Percentiles rank a stretch among this genome's conserved stretches.
Conservation (phyloP, 495 filamentous ascomycete species). For the Rusavskia elegans region DNA sequence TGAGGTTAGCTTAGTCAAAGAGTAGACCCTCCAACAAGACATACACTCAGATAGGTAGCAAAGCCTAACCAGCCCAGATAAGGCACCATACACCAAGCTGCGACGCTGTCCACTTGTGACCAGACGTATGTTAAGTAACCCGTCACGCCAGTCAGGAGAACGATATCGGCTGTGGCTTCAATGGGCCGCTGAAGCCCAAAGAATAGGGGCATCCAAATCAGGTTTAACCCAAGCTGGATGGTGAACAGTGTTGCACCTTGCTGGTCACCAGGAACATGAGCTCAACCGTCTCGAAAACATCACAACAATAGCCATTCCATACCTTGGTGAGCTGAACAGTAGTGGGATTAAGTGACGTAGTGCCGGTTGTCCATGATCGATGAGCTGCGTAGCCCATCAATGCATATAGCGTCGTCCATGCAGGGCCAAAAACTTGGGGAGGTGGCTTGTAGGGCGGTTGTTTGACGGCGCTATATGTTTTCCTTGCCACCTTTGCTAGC, state of each 20-base stretch:
- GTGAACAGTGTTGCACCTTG: slow-evolving; percentile 65
- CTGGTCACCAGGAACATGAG: slow-evolving; percentile 18
- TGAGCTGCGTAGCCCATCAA: slow-evolving; percentile 82
- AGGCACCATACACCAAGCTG: slow-evolving; percentile 59
- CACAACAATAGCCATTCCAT: background rate
- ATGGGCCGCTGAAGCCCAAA: slow-evolving; percentile 55
- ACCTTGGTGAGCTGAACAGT: slow-evolving; percentile 25
- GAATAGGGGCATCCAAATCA: slow-evolving; percentile 90
- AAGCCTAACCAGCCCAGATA: slow-evolving; percentile 74
- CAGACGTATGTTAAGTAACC: slow-evolving; percentile 58
- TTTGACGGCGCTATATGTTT: slow-evolving; percentile 47
- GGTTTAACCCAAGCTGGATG: slow-evolving; percentile 67
- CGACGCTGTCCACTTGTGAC: slow-evolving; percentile 51
- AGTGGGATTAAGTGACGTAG: slow-evolving; percentile 27
- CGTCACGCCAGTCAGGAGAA: slow-evolving; percentile 51
- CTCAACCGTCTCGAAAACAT: background rate
- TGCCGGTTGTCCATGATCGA: slow-evolving; percentile 46
- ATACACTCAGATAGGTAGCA: slow-evolving; percentile 58
- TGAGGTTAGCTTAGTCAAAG: background rate
- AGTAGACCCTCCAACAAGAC: background rate
- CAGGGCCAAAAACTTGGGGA: slow-evolving; percentile 62
- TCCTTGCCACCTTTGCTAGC: slow-evolving; percentile 37
- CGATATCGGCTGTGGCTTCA: slow-evolving; percentile 60
- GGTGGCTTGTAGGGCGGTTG: slow-evolving; percentile 75
- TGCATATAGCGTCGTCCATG: slow-evolving; percentile 76